phyloP scores from a whole-genome alignment of 2,329 filamentous ascomycete species.

The Colletotrichum echinochloae region DNA sequence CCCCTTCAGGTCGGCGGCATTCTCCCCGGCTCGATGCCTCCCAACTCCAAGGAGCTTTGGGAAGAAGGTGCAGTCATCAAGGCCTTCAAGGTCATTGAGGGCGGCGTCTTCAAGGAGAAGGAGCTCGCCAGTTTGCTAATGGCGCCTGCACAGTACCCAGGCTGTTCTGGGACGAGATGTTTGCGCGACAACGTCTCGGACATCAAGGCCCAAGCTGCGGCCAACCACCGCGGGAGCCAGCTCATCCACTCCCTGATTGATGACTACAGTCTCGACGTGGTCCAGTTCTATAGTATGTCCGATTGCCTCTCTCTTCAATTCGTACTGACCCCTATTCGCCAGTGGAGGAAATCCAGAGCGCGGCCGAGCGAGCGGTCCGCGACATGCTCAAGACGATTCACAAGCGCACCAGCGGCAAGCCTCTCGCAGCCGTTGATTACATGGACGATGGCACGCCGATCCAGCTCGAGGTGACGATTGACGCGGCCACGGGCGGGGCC shows the following conservation, averaged over 20 bases:
- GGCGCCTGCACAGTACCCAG: slow-evolving; percentile 79
- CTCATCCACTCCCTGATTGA: slow-evolving; percentile 78
- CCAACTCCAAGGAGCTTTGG: slow-evolving; percentile 74
- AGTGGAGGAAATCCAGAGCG: slow-evolving; percentile 82
- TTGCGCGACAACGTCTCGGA: slow-evolving; percentile 88
- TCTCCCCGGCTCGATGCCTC: slow-evolving; percentile 85
- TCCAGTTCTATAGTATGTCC: slow-evolving; percentile 66
- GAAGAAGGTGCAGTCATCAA: slow-evolving; percentile 75
- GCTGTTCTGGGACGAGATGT: slow-evolving; percentile 83
- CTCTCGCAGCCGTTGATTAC: slow-evolving; percentile 81
- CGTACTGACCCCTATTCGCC: neutral
- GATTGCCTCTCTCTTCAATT: too few species aligned
- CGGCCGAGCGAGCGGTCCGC: slow-evolving; percentile 81
- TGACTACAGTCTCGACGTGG: slow-evolving; percentile 78
- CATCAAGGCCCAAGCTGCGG: slow-evolving; percentile 86
- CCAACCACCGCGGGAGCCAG: slow-evolving; percentile 86
- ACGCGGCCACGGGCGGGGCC: slow-evolving; percentile 79
- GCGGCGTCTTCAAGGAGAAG: slow-evolving; percentile 83
- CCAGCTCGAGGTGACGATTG: slow-evolving; percentile 78
- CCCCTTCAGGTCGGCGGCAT: slow-evolving; percentile 74
- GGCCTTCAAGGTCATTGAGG: slow-evolving; percentile 78
- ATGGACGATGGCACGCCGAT: slow-evolving; percentile 92
- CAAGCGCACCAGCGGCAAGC: slow-evolving; percentile 74
- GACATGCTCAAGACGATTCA: slow-evolving; percentile 79
- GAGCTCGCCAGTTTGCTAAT: slow-evolving; percentile 78